Evolutionary conservation across 2,329 filamentous ascomycete species (phyloP).

Genomic region (Shiraia sp.): DNA sequence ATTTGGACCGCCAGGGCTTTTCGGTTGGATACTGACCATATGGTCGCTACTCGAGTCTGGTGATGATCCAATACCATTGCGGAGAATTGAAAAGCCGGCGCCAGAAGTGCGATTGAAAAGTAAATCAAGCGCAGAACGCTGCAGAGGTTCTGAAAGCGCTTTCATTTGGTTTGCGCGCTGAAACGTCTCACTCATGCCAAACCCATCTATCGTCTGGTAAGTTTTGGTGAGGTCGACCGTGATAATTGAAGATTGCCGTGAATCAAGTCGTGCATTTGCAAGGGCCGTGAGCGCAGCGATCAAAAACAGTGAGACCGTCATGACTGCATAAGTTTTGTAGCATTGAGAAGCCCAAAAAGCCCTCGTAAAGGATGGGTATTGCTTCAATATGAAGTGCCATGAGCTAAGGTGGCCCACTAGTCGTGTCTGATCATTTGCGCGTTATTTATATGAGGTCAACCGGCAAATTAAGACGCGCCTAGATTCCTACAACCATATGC

Average conservation of each 20-base stretch:
- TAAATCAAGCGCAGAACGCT: constrained; percentile 48
- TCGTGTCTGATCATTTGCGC: too few species aligned
- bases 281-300: constrained; percentile 8
- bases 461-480: too few species aligned
- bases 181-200: constrained; percentile 53
- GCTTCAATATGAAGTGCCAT: too few species aligned
- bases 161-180: constrained; percentile 52
- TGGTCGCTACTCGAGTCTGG: constrained; percentile 49
- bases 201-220: constrained; percentile 54
- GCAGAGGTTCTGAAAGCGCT: constrained; percentile 43
- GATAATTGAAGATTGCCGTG: constrained; percentile 34
- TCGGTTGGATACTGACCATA: constrained; percentile 35
- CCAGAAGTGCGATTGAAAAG: constrained; percentile 53
- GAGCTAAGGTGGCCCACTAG: too few species aligned
- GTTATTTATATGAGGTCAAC: too few species aligned
- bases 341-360: too few species aligned
- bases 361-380: too few species aligned
- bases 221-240: constrained; percentile 50
- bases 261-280: constrained; percentile 6
- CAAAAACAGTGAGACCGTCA: too few species aligned
- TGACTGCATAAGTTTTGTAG: too few species aligned
- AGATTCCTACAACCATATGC: too few species aligned
- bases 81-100: constrained; percentile 51
- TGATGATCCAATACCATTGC: constrained; percentile 53
- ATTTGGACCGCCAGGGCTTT: constrained; percentile 27